These are phyloP conservation scores for Dryas integrifolia DNA, from an alignment of 331 rosid genomes.

Conservation along the genomic window DNA sequence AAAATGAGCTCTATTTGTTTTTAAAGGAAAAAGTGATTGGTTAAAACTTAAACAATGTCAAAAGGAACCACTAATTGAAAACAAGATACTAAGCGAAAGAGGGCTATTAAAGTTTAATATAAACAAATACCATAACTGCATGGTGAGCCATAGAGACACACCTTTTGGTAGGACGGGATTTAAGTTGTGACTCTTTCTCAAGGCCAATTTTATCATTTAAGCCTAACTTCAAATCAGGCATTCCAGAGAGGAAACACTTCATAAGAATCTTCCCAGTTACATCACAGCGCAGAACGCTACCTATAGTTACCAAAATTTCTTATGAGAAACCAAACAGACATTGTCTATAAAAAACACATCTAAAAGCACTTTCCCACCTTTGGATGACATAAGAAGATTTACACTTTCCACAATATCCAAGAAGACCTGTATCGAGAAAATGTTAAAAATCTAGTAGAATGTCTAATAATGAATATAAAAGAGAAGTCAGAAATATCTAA, in stretches of 20 bases:
- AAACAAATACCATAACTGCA: conserved; percentile 2
- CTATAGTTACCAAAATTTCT: conserved; percentile 40
- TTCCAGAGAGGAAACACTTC: conserved; percentile 99
- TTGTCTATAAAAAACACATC: conserved; percentile 10
- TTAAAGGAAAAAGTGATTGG: background rate
- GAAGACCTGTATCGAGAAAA: conserved; percentile 65
- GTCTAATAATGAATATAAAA: conserved; percentile 12
- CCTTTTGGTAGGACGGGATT: conserved; percentile 96
- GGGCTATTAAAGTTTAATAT: background rate
- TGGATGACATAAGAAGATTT: conserved; percentile 97
- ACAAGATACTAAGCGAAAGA: background rate
- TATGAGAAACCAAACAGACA: conserved; percentile 28
- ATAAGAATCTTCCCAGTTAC: conserved; percentile 94
- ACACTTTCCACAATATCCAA: conserved; percentile 97
- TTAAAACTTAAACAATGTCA: background rate
- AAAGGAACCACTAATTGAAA: background rate
- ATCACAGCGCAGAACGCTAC: conserved; percentile 93
- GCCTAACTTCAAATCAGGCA: conserved; percentile 99
- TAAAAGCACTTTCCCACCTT: conserved; percentile 54
- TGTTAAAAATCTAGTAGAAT: conserved; percentile 6
- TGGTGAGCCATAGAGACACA: conserved; percentile 31
- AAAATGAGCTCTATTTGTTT: background rate
- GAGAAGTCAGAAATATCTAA: conserved; percentile 1
- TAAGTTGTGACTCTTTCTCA: conserved; percentile 90
- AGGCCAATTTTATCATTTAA: conserved; percentile 97